Base-by-base conservation (phyloP, 495 filamentous ascomycete species). In the Penicillium egyptiacum region DNA sequence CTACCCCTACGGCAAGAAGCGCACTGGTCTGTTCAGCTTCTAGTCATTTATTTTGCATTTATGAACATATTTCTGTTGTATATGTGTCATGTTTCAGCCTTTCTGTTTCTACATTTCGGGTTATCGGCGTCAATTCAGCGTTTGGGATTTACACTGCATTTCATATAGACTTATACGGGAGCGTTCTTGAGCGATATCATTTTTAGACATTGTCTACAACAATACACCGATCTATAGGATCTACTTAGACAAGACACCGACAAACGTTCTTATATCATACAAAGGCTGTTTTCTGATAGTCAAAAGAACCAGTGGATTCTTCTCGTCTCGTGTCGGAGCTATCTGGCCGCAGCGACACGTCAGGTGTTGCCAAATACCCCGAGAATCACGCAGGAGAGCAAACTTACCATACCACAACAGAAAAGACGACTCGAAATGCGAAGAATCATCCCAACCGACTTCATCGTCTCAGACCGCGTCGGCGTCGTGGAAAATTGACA, bases 1-100 rank as follows among this genome's bases (percentile, higher is more conserved):
- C 11, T 97, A 97, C 79, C 92, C 92, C 4, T 81, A 89, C 62
- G 91, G 91, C 8, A 96, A 96, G 77, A 85, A 86, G 67, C 83
- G 91, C 56, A 92, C 88, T 70, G 91, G 91, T 2, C 67, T 96
- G 64, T 96, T 96, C 67, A 90, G 86, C 65, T 94, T 96, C 65
- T 97, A 71, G 76, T 20, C 9, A 41, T 37, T 46, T 53, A 20
- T 37, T 7, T 7, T 54, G 22, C 35, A 23, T 48, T 11, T 56
- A 10, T 51, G 30, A 17, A 53, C 42, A 52, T 60, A 57, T 51
- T 42, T 43, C 28, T 41, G 19, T 17, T 48, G n/a, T 50, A 44
- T 17, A 55, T 55, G 31, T 19, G 19, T 42, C 19, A 43, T 58
- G 50, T n/a, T 16, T 39, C 17, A 19, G 20, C 26, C 43, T 37